Conservation (phyloP, 108 stramenopile genomes). For the Pseudonitzschia multistriata region DNA sequence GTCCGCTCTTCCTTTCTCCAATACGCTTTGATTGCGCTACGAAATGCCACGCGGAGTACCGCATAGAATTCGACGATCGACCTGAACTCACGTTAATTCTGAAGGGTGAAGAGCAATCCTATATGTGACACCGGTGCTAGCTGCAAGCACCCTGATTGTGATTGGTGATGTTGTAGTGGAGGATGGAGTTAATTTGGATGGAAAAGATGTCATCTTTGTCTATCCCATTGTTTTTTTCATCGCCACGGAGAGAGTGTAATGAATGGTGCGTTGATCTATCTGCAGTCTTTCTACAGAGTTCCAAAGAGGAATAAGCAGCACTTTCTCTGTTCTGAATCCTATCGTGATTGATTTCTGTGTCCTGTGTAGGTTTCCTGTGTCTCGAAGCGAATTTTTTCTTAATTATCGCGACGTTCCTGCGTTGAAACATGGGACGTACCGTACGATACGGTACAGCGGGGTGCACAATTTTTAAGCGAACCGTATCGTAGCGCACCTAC, state of each 20-base stretch:
- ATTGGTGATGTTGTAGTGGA: slow-evolving; percentile 25
- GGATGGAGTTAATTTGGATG: slow-evolving; percentile 13
- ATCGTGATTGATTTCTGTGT: background rate
- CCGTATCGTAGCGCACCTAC: too few species aligned
- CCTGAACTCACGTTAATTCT: slow-evolving; percentile 56
- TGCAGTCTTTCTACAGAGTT: background rate
- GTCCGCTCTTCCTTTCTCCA: background rate
- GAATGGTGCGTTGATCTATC: background rate
- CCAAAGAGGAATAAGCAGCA: background rate
- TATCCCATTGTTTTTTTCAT: slow-evolving; percentile 9
- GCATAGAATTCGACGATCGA: background rate
- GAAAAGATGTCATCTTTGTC: slow-evolving; percentile 21
- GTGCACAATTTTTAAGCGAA: too few species aligned
- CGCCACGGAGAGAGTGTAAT: background rate
- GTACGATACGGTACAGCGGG: too few species aligned
- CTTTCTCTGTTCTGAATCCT: background rate
- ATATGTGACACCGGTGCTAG: slow-evolving; percentile 57
- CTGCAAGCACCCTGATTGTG: slow-evolving; percentile 58
- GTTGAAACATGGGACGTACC: background rate
- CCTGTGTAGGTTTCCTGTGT: too few species aligned
- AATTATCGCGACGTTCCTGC: too few species aligned
- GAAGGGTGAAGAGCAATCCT: slow-evolving; percentile 50
- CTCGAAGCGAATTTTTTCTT: too few species aligned
- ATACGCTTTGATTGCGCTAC: background rate
- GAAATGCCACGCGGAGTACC: background rate